phyloP scores from a whole-genome alignment of 148 eudicot genomes.

The Pouteria glomerata region DNA sequence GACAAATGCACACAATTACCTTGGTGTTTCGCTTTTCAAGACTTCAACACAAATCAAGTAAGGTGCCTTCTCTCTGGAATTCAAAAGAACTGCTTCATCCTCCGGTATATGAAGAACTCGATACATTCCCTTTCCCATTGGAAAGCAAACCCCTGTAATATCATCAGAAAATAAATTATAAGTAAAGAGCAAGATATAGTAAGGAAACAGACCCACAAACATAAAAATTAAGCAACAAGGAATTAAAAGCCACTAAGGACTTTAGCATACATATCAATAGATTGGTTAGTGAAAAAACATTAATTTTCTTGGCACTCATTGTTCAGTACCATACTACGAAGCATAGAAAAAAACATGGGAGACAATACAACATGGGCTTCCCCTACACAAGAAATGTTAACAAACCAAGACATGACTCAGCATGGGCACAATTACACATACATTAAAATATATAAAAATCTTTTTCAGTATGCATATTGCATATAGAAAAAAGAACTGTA shows the following conservation, averaged over 20 bases:
- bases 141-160: constrained; percentile 78
- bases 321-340: too few species aligned
- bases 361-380: too few species aligned
- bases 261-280: background rate
- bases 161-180: background rate
- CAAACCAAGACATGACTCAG: too few species aligned
- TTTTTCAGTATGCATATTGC: too few species aligned
- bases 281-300: background rate
- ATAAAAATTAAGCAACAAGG: background rate
- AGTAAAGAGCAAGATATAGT: background rate
- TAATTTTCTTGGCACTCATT: too few species aligned
- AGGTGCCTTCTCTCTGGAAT: constrained; percentile 97
- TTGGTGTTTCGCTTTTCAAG: constrained; percentile 70
- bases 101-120: constrained; percentile 89
- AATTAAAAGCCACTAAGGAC: background rate
- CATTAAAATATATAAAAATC: too few species aligned
- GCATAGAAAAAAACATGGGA: too few species aligned
- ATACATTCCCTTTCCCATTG: constrained; percentile 88
- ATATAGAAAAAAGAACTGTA: too few species aligned
- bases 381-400: too few species aligned
- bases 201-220: background rate
- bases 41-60: constrained; percentile 92
- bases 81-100: constrained; percentile 91
- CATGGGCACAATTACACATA: too few species aligned
- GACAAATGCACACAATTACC: constrained; percentile 34